phyloP scores from a whole-genome alignment of 306 rosid species.

The Cicer bijugum region DNA sequence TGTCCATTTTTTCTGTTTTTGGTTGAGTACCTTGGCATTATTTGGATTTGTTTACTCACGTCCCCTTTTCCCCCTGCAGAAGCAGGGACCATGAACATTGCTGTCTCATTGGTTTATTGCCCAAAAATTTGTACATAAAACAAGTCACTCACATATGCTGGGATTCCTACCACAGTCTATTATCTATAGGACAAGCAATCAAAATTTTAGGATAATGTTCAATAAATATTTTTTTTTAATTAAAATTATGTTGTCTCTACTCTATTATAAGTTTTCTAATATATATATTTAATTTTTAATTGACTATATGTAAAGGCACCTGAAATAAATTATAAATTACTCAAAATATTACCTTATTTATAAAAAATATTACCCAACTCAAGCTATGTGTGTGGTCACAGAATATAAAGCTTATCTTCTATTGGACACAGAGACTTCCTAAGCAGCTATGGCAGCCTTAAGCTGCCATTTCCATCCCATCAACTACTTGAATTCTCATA shows the following conservation, averaged over 20 bases:
- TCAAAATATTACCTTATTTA: conserved; percentile 55
- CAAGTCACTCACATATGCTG: too few relatives aligned
- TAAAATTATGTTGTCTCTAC: background rate
- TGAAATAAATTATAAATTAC: background rate
- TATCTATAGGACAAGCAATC: background rate
- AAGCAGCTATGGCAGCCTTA: conserved; percentile 69
- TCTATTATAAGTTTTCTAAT: too few relatives aligned
- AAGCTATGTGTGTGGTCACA: conserved; percentile 45
- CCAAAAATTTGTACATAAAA: too few relatives aligned
- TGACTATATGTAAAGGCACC: background rate
- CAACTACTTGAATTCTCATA: conserved; percentile 44
- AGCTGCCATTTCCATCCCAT: conserved; percentile 59
- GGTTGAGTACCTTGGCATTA: too few relatives aligned
- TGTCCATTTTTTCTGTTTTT: too few relatives aligned
- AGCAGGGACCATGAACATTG: too few relatives aligned
- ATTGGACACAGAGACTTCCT: conserved; percentile 33
- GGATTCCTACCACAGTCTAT: too few relatives aligned
- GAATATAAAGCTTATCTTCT: conserved; percentile 57
- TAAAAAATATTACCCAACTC: background rate
- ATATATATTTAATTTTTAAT: background rate
- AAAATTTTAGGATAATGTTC: background rate
- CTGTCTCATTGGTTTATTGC: too few relatives aligned
- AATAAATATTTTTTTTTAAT: too few relatives aligned
- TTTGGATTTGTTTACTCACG: too few relatives aligned
- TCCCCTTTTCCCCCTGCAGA: too few relatives aligned